These are phyloP conservation scores for Ophiorrhiza pumila DNA, from an alignment of 257 asterid species.

Conservation along the genomic window DNA sequence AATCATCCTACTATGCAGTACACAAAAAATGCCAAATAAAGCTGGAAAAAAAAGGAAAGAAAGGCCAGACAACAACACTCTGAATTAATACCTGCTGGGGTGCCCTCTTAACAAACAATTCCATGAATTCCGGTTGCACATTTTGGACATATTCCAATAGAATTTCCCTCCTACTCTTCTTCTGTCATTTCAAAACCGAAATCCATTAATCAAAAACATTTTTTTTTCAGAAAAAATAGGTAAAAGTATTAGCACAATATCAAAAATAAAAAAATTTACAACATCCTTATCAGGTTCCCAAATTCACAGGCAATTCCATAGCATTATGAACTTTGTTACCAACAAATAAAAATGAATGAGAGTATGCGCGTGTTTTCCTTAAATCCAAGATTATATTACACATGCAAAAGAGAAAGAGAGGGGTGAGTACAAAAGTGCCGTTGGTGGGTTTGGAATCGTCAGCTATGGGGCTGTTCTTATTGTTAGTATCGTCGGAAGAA, in stretches of 20 bases:
- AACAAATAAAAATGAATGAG: background rate
- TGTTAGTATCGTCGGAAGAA: conserved; percentile 21
- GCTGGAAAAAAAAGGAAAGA: background rate
- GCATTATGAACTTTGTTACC: too few species aligned
- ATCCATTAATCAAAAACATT: background rate
- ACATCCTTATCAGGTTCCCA: background rate
- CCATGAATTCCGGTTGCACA: conserved; percentile 98
- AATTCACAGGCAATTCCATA: background rate
- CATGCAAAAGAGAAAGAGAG: conserved; percentile 4
- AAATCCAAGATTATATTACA: background rate
- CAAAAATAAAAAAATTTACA: background rate
- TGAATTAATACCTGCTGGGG: conserved; percentile 72
- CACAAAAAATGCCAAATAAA: background rate
- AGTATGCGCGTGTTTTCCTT: background rate
- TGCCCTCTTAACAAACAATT: conserved; percentile 81
- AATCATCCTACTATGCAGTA: background rate
- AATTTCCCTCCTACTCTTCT: conserved; percentile 81
- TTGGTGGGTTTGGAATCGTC: conserved; percentile 63
- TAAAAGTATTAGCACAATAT: too few species aligned
- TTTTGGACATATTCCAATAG: conserved; percentile 91
- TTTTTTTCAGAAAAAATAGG: too few species aligned
- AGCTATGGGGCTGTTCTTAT: conserved; percentile 36
- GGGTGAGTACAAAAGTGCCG: conserved; percentile 53
- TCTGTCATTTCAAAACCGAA: conserved; percentile 30
- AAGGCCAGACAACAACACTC: background rate